Conservation (phyloP, 176 grass and related monocot genomes). For the Ampelocalamus luodianensis region DNA sequence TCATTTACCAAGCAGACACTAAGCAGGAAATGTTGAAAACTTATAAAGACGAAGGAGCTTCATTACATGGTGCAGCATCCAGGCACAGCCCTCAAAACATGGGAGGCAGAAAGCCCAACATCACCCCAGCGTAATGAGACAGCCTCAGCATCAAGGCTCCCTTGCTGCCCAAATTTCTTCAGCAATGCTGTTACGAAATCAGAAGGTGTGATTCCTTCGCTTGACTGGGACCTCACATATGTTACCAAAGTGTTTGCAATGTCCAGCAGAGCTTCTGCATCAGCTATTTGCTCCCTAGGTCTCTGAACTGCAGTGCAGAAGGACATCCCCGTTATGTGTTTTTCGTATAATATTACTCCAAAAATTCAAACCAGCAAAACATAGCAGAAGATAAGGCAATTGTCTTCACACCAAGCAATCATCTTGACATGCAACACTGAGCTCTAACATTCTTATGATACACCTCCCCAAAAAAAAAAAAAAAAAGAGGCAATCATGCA, state of each 20-base stretch:
- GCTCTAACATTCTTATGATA: constrained; percentile 8
- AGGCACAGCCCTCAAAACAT: constrained; percentile 64
- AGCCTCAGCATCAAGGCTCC: constrained; percentile 46
- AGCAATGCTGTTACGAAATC: constrained; percentile 80
- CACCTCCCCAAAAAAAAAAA: background rate
- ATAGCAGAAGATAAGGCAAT: constrained; percentile 5
- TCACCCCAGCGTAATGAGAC: constrained; percentile 59
- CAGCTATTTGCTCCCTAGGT: constrained; percentile 92
- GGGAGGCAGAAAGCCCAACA: constrained; percentile 59
- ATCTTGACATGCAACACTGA: background rate
- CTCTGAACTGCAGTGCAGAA: constrained; percentile 68
- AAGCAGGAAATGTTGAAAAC: background rate
- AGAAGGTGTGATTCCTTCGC: constrained; percentile 80
- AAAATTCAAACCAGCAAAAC: background rate
- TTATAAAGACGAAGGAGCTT: constrained; percentile 8
- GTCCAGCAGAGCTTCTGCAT: constrained; percentile 90
- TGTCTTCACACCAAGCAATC: background rate
- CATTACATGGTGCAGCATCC: constrained; percentile 90
- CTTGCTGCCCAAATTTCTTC: constrained; percentile 70
- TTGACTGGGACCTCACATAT: constrained; percentile 80
- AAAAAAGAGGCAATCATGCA: no score
- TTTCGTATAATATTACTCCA: background rate
- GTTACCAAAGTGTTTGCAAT: constrained; percentile 76
- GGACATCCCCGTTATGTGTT: background rate
- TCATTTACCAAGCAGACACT: constrained; percentile 3